Base-by-base conservation (phyloP, 2,329 filamentous ascomycete genomes). In the Aspergillus melleus region DNA sequence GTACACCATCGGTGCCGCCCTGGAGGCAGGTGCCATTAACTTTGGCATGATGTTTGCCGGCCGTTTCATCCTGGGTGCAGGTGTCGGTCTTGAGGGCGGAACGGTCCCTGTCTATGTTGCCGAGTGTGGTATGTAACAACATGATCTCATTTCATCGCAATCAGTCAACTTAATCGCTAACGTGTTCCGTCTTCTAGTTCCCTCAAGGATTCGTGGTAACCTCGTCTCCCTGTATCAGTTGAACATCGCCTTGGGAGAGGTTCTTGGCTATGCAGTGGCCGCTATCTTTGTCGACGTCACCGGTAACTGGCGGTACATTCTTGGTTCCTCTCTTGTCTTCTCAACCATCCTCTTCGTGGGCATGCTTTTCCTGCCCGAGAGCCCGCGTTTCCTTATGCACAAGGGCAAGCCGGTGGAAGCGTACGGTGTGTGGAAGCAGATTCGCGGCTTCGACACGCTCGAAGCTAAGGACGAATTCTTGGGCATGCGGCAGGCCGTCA, bases 21-120 rank as follows among this genome's bases (percentile, higher is more conserved):
- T 91, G 16, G 85, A 89, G 70, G 88, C 89, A 14, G 89, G 87
- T 8, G 79, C 87, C 1, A 83, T 89, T 36, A 86, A 86, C 75
- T 91, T 86, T 69, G 86, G 83, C 54, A 90, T 91, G 88, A 90
- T 91, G 65, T 81, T 91, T 29, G 78, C 86, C 2, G 85, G 84
- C 3, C 85, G 89, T 65, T 82, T 91, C 6, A 85, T 91, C 57
- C 83, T 91, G 0, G 89, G 89, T 57, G 73, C 88, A 6, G 89
- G 88, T 66, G 87, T 91, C 54, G 89, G 89, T 75, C 80, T 91
- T 2, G 89, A 91, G 70, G 88, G 88, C 54, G 89, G 89, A 71
- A 91, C 88, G 0, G 88, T 91, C 4, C 88, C 88, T 0, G 86
- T 91, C 56, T 91, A 91, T 63, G 88, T 91, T 30, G 88, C 89